Evolutionary conservation across 257 asterid genomes (phyloP).

Genomic region (Gentiana straminea): DNA sequence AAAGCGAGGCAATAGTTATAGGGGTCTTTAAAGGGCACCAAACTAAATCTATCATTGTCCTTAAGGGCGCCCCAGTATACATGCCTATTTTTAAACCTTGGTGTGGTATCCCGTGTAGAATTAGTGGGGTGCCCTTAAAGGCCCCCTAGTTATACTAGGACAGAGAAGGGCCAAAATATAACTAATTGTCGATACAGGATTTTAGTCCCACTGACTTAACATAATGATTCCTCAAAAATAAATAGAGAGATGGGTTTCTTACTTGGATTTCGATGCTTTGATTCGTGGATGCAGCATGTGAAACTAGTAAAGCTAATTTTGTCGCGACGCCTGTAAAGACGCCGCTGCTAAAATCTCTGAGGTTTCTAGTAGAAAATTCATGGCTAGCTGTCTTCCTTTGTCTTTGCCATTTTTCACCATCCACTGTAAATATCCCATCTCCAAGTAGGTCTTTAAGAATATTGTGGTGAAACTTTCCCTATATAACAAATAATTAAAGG

Average conservation of each 20-base stretch:
- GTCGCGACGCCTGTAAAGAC: constrained; percentile 44
- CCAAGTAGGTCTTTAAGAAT: constrained; percentile 48
- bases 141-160: too few relatives aligned
- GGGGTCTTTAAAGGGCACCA: too few relatives aligned
- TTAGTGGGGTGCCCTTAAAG: too few relatives aligned
- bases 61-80: too few relatives aligned
- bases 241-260: not conserved
- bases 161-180: too few relatives aligned
- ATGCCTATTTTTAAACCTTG: too few relatives aligned
- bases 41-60: too few relatives aligned
- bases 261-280: constrained; percentile 41
- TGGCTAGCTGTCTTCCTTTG: constrained; percentile 55
- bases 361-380: constrained; percentile 49
- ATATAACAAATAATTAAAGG: not conserved
- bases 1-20: too few relatives aligned
- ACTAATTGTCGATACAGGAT: too few relatives aligned
- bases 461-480: constrained; percentile 46
- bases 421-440: constrained; percentile 59
- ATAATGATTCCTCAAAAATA: too few relatives aligned
- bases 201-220: too few relatives aligned
- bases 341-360: constrained; percentile 53
- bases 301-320: constrained; percentile 28
- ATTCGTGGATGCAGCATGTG: constrained; percentile 24
- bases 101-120: too few relatives aligned
- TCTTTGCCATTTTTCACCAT: constrained; percentile 52